A percentile compares a stretch with the other conserved stretches of the same genome.
These are phyloP conservation scores for Rhodotorula sp. DNA, from an alignment of 1,284 basidiomycete species.

Conservation along the genomic window DNA sequence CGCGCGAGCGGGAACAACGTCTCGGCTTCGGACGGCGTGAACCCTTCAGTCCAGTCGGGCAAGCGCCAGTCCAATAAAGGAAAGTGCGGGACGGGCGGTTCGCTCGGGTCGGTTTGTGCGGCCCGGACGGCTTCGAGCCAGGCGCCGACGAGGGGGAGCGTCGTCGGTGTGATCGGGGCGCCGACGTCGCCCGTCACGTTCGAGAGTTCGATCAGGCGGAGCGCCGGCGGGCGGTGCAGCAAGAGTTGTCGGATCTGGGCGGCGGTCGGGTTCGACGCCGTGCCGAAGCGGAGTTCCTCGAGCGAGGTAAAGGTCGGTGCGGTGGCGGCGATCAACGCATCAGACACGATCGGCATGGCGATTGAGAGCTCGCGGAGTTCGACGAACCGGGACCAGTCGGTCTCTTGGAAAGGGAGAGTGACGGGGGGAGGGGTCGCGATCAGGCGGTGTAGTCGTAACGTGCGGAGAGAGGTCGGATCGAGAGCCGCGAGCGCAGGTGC, in stretches of 20 bases:
- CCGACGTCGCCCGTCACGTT: slow-evolving; percentile 26
- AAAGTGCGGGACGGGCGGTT: slow-evolving; percentile 3
- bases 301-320: neutral
- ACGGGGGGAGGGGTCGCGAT: slow-evolving; percentile 7
- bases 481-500: slow-evolving; percentile 14
- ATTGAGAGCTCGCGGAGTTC: slow-evolving; percentile 8
- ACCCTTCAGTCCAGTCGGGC: slow-evolving; percentile 9
- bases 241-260: slow-evolving; percentile 12
- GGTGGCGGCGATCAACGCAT: slow-evolving; percentile 1
- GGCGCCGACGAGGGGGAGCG: slow-evolving; percentile 10
- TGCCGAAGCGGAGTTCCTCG: slow-evolving; percentile 1
- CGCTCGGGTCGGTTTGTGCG: neutral
- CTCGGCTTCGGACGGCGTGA: slow-evolving; percentile 15
- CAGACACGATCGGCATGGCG: slow-evolving; percentile 9
- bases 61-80: slow-evolving; percentile 21
- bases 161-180: slow-evolving; percentile 9
- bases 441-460: slow-evolving; percentile 12
- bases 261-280: slow-evolving; percentile 3
- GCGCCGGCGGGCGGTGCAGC: slow-evolving; percentile 2
- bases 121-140: slow-evolving; percentile 15
- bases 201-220: slow-evolving; percentile 15
- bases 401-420: neutral
- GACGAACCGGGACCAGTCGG: slow-evolving; percentile 8
- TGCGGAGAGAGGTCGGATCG: neutral
- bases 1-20: slow-evolving; percentile 23